Percentiles rank a stretch among this genome's conserved stretches.
These are phyloP conservation scores for Trichosporon inkin DNA, from an alignment of 1,284 basidiomycete species.

Conservation along the genomic window DNA sequence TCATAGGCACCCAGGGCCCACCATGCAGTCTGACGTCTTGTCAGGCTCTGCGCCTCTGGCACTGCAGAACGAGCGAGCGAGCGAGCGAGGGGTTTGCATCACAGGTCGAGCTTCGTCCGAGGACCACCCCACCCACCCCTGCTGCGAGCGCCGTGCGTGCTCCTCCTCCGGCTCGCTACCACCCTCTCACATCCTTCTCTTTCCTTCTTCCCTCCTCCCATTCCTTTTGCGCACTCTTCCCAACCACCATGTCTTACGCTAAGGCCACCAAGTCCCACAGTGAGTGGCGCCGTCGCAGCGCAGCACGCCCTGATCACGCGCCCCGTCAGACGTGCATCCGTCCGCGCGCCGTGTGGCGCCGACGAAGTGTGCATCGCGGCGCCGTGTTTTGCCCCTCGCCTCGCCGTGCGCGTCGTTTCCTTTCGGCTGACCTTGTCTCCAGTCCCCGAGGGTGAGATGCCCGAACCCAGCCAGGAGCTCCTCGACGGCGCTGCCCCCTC, in stretches of 20 bases:
- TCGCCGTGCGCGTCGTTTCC: no score
- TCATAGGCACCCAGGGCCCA: no score
- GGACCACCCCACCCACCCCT: background rate
- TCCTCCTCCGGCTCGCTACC: background rate
- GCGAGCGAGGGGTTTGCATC: no score
- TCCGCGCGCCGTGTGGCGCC: conserved; percentile 6
- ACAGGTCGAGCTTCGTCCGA: background rate
- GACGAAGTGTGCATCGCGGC: background rate
- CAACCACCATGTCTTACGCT: conserved; percentile 23
- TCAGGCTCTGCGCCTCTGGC: no score
- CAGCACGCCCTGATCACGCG: background rate
- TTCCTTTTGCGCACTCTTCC: background rate
- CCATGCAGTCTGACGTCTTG: no score
- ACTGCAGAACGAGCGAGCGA: no score
- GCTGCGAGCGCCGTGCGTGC: background rate
- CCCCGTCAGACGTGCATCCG: background rate
- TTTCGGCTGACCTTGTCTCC: conserved; percentile 9
- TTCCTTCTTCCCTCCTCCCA: conserved; percentile 9
- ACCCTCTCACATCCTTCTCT: conserved; percentile 3
- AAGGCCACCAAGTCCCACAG: conserved; percentile 19
- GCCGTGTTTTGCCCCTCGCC: no score
- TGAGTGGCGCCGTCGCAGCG: conserved; percentile 9
- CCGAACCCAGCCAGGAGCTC: conserved; percentile 45
- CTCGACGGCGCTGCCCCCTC: conserved; percentile 32
- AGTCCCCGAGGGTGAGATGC: conserved; percentile 41